Conservation (phyloP, 1,284 basidiomycete genomes). For the Cyathus olla region DNA sequence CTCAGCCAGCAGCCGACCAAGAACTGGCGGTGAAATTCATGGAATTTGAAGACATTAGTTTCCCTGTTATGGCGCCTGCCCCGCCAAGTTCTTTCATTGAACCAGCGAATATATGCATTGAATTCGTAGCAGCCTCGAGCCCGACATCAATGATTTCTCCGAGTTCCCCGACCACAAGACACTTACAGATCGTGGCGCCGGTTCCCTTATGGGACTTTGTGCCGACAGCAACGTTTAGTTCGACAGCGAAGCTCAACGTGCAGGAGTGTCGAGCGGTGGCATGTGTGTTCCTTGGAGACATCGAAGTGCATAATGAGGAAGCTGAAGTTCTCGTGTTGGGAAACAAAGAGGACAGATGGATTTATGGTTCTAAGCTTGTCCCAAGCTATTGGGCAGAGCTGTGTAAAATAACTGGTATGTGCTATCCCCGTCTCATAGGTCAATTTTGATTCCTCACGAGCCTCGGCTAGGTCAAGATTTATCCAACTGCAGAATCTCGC, state of each 20-base stretch:
- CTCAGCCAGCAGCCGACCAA: too few relatives aligned
- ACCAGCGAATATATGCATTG: background rate
- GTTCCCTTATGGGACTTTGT: conserved; percentile 5
- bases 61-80: background rate
- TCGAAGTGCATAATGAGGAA: conserved; percentile 41
- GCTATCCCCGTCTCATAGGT: background rate
- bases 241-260: conserved; percentile 9
- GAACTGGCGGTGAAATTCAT: background rate
- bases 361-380: conserved; percentile 48
- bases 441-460: background rate
- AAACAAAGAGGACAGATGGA: conserved; percentile 24
- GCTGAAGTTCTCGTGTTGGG: conserved; percentile 28
- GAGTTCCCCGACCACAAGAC: background rate
- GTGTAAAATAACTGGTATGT: conserved; percentile 46
- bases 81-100: background rate
- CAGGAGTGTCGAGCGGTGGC: conserved; percentile 40
- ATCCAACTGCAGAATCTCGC: conserved; percentile 48
- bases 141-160: background rate
- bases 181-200: conserved; percentile 3
- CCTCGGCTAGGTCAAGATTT: conserved; percentile 30
- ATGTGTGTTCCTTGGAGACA: conserved; percentile 43
- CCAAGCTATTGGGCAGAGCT: conserved; percentile 50
- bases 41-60: background rate
- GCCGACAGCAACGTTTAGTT: conserved; percentile 12
- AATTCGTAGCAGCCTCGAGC: too few relatives aligned